Conservation (phyloP, 495 filamentous ascomycete genomes). For the Clavariopsis aquatica region DNA sequence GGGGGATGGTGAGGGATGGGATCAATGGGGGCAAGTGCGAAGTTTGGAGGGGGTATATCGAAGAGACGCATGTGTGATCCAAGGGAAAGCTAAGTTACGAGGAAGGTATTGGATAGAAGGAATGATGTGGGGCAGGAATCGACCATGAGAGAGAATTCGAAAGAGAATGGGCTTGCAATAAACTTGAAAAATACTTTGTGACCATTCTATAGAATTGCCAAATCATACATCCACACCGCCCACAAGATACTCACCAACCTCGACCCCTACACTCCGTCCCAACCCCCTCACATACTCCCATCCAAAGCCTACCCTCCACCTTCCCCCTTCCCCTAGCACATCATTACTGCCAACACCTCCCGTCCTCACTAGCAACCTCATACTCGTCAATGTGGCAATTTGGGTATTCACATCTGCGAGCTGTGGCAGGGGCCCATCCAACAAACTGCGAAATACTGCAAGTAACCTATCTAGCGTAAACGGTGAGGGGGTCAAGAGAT, state of each 20-base stretch:
- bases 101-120: too few species aligned
- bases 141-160: too few species aligned
- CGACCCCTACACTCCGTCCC: slow-evolving; percentile 69
- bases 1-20: too few species aligned
- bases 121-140: too few species aligned
- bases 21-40: too few species aligned
- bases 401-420: slow-evolving; percentile 53
- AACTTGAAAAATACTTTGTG: too few species aligned
- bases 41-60: too few species aligned
- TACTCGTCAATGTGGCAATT: slow-evolving; percentile 75
- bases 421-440: slow-evolving; percentile 62
- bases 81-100: too few species aligned
- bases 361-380: slow-evolving; percentile 69
- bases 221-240: slow-evolving; percentile 43
- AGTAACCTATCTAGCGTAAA: slow-evolving; percentile 86
- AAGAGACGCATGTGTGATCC: too few species aligned
- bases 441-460: slow-evolving; percentile 80
- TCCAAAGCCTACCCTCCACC: slow-evolving; percentile 73
- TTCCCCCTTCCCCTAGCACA: slow-evolving; percentile 62
- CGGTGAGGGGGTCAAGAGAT: slow-evolving; percentile 71
- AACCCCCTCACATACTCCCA: slow-evolving; percentile 70
- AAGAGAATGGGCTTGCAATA: too few species aligned
- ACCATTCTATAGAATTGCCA: too few species aligned
- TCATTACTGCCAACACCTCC: slow-evolving; percentile 54
- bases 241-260: slow-evolving; percentile 69